A percentile compares a stretch with the other conserved stretches of the same genome.
phyloP scores from a whole-genome alignment of 371 early-diverging fungal species.

The Actinomortierella wolfii region DNA sequence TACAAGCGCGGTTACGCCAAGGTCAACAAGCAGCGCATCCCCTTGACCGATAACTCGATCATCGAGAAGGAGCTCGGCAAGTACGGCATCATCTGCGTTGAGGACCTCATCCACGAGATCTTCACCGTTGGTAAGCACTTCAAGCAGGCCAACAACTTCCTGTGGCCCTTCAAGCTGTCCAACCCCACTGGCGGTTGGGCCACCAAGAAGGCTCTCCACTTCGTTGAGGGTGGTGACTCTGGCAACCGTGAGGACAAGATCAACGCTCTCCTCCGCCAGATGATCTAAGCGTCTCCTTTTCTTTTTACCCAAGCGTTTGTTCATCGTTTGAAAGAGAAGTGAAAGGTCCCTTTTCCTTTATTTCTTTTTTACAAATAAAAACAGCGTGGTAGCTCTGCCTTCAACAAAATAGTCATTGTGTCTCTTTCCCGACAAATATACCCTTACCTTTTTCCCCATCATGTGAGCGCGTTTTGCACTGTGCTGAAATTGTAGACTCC shows the following conservation, averaged over 20 bases:
- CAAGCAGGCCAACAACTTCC: conserved; percentile 97
- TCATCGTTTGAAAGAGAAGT: neutral
- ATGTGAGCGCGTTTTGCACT: no score
- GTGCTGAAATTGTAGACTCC: no score
- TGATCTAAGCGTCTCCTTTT: conserved; percentile 83
- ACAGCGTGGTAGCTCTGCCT: neutral
- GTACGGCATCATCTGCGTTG: conserved; percentile 97
- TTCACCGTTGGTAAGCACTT: conserved; percentile 98
- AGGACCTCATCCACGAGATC: conserved; percentile 99
- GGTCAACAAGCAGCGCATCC: conserved; percentile 95
- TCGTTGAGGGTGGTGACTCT: conserved; percentile 97
- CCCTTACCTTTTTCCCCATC: no score
- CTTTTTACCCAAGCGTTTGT: neutral
- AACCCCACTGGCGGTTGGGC: conserved; percentile 98
- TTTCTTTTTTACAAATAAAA: neutral
- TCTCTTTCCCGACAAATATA: no score
- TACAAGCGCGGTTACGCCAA: conserved; percentile 99
- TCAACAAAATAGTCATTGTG: no score
- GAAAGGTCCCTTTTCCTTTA: conserved; percentile 3
- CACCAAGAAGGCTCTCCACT: conserved; percentile 95
- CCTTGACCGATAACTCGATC: conserved; percentile 96
- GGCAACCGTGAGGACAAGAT: conserved; percentile 97
- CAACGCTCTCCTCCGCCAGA: conserved; percentile 93
- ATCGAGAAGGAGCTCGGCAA: conserved; percentile 96
- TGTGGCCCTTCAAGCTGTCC: conserved; percentile 99